Base-by-base conservation (phyloP, 306 rosid genomes). In the Cicer chorassanicum region DNA sequence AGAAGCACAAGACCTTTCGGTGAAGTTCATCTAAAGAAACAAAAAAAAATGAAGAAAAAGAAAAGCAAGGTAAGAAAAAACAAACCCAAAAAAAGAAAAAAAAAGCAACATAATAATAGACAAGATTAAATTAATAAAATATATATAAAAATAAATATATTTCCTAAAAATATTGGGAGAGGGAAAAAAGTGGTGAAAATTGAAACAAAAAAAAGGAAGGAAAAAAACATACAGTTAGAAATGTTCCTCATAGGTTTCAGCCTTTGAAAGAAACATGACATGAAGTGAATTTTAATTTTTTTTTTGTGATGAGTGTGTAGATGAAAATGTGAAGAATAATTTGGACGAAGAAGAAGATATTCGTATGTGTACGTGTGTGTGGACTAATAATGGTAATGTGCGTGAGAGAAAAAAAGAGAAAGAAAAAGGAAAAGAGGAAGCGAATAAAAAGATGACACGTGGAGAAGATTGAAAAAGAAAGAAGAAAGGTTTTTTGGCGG, bases 1-100 rank as follows among this genome's bases (percentile, higher is more conserved):
- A 48, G 86, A 92, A 92, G 90, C 85, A 81, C 43, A 60, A 34
- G 76, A 74, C 29, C 86, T 80, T 73, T 75, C 49, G 75, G 73
- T 75, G 81, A 51, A 87, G 83, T 78, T 82, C 78, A 84, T 55
- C 68, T 46, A 73, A 76, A 65, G 48, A 60, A 46, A 60, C 36
- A 54, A 54, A 13, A 75, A 60, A 54, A 50, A 51, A 34, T 29
- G 80, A 74, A 75, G n/a, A 70, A 75, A 72, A 74, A 44, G 15
- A 75, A n/a, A 50, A 64, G 16, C 4, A 40, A 65, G 55, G 14
- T 49, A 49, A 55, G 36, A 74, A 67, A 79, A 57, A 16, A 36
- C 4, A 18, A 51, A 16, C 3, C 11, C 7, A n/a, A 7, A 74
- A 36, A 77, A 19, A 24, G 34, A 24, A 41, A 41, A 41, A 41